These are phyloP conservation scores for Meyerozyma sp. DNA, from an alignment of 1,139 yeast species.

Conservation along the genomic window DNA sequence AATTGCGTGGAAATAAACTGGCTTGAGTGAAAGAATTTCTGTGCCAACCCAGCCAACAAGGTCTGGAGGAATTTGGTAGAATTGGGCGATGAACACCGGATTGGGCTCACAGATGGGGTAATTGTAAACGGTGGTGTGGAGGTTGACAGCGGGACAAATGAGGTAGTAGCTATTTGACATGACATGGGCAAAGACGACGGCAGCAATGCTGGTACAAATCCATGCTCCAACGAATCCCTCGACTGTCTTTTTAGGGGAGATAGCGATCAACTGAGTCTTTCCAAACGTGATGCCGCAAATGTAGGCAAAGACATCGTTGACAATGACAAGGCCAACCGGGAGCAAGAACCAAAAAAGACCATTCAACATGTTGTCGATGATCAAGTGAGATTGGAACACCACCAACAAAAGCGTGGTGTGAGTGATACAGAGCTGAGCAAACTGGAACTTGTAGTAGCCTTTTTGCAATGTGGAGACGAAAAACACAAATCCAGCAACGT, in stretches of 20 bases:
- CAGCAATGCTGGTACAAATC: constrained; percentile 82
- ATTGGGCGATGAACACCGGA: constrained; percentile 80
- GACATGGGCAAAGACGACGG: constrained; percentile 58
- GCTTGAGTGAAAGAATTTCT: constrained; percentile 63
- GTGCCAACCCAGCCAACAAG: constrained; percentile 39
- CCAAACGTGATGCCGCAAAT: constrained; percentile 97
- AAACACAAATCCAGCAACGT: constrained; percentile 82
- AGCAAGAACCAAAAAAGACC: constrained; percentile 94
- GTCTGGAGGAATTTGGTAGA: constrained; percentile 68
- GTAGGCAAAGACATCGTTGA: constrained; percentile 94
- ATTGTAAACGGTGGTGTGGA: constrained; percentile 49
- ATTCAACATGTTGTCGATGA: constrained; percentile 80
- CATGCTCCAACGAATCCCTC: constrained; percentile 98
- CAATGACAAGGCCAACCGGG: constrained; percentile 87
- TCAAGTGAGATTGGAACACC: constrained; percentile 90
- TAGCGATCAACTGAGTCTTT: constrained; percentile 82
- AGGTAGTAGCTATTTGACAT: constrained; percentile 66
- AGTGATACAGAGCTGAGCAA: constrained; percentile 88
- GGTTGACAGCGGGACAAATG: constrained; percentile 79
- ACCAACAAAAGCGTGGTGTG: constrained; percentile 91
- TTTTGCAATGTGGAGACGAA: constrained; percentile 87
- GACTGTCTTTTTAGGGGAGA: constrained; percentile 94
- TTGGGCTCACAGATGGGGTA: constrained; percentile 69
- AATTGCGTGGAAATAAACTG: constrained; percentile 85
- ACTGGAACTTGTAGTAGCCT: constrained; percentile 87